Percentiles rank a stretch among this genome's conserved stretches.
phyloP scores from a whole-genome alignment of 495 filamentous ascomycete species.

The Xylaria castorea region DNA sequence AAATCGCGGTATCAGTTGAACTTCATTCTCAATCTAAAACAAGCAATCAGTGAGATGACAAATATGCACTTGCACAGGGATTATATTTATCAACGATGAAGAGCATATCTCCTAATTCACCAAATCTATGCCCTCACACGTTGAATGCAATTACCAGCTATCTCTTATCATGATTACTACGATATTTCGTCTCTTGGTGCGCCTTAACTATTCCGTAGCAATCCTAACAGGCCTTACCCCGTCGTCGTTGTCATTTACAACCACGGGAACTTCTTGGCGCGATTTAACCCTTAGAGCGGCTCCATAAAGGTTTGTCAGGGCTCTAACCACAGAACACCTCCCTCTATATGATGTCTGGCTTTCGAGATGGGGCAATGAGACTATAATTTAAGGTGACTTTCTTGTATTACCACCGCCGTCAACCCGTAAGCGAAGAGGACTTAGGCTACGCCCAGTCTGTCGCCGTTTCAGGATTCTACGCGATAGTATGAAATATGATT shows the following conservation, averaged over 20 bases:
- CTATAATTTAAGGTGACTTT: background rate
- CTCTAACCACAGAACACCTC: background rate
- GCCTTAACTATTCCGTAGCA: background rate
- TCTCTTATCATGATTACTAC: background rate
- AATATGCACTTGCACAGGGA: background rate
- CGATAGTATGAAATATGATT: background rate
- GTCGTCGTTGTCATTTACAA: background rate
- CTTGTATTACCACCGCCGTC: background rate
- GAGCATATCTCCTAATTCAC: background rate
- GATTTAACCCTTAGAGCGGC: background rate
- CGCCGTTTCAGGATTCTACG: background rate
- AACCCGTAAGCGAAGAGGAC: background rate
- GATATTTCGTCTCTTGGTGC: background rate
- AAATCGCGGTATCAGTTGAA: background rate
- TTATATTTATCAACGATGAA: background rate
- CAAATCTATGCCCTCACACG: background rate
- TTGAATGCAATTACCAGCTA: background rate
- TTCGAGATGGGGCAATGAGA: background rate
- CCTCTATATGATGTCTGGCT: background rate
- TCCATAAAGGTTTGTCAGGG: background rate
- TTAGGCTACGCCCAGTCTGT: background rate
- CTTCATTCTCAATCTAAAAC: background rate
- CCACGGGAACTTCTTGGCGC: background rate
- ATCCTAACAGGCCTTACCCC: background rate
- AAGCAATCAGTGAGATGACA: background rate